phyloP scores from a whole-genome alignment of 805 yeast genomes.

The Candida chauliodis region DNA sequence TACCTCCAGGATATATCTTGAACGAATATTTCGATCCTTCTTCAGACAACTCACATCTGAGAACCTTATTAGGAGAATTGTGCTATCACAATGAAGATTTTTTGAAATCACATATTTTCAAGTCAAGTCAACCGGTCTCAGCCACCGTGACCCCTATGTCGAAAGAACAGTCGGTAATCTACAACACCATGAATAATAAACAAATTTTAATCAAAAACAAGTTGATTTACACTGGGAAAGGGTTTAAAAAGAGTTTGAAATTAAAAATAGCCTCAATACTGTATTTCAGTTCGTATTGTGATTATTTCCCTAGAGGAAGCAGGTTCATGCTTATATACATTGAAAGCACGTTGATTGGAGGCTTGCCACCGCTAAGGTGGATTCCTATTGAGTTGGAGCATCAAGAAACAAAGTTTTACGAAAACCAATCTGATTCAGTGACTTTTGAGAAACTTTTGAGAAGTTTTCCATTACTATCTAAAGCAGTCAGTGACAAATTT shows the following conservation, averaged over 20 bases:
- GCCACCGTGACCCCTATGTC: conserved; percentile 21
- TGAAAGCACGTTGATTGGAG: conserved; percentile 53
- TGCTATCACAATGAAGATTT: conserved; percentile 57
- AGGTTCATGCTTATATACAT: conserved; percentile 56
- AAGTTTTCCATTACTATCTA: conserved; percentile 36
- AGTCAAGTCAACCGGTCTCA: conserved; percentile 23
- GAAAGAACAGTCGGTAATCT: conserved; percentile 40
- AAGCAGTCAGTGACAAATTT: conserved; percentile 36
- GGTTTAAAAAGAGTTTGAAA: conserved; percentile 47
- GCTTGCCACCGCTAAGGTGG: conserved; percentile 9
- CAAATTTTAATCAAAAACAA: conserved; percentile 57
- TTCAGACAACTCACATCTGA: conserved; percentile 15
- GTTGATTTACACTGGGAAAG: conserved; percentile 51
- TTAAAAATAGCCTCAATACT: conserved; percentile 43
- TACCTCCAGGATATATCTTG: conserved; percentile 56
- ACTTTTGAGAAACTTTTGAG: conserved; percentile 37
- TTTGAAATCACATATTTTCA: conserved; percentile 58
- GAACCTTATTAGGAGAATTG: conserved; percentile 43
- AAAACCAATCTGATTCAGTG: conserved; percentile 7
- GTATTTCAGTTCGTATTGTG: conserved; percentile 53
- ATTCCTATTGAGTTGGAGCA: not conserved
- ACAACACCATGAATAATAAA: conserved; percentile 52
- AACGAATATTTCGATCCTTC: conserved; percentile 28
- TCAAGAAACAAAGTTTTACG: not conserved
- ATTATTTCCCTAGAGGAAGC: conserved; percentile 56